These are phyloP conservation scores for Populus hybrid DNA, from an alignment of 441 rosid species.

Conservation along the genomic window DNA sequence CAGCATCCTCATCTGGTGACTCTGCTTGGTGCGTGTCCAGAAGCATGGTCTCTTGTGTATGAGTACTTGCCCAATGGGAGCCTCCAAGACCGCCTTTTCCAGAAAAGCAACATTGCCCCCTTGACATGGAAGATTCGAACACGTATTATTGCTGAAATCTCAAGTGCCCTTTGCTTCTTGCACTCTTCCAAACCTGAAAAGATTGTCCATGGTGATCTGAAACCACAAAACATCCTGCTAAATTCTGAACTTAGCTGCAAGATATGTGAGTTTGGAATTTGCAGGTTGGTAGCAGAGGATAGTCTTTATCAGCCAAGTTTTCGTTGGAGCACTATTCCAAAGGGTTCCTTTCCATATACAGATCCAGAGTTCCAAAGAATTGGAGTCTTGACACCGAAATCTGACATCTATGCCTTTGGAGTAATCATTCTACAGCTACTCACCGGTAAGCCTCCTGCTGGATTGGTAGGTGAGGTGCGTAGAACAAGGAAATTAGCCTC, in stretches of 20 bases:
- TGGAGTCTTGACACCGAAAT: constrained; percentile 57
- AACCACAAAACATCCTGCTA: constrained; percentile 60
- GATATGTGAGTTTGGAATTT: constrained; percentile 65
- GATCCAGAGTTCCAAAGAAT: constrained; percentile 63
- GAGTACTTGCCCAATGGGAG: constrained; percentile 72
- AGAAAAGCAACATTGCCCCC: constrained; percentile 41
- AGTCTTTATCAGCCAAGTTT: constrained; percentile 42
- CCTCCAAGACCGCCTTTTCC: constrained; percentile 54
- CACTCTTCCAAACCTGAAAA: constrained; percentile 68
- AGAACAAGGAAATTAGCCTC: constrained; percentile 43
- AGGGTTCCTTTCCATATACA: constrained; percentile 51
- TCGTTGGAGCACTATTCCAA: constrained; percentile 33
- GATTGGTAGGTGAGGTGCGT: constrained; percentile 48
- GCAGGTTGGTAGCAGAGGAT: constrained; percentile 50
- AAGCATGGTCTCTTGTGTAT: constrained; percentile 61
- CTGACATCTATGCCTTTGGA: constrained; percentile 59
- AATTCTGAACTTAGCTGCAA: constrained; percentile 65
- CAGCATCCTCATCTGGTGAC: constrained; percentile 73
- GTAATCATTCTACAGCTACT: constrained; percentile 62
- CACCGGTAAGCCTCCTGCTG: constrained; percentile 55
- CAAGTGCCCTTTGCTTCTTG: constrained; percentile 72
- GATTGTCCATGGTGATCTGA: constrained; percentile 69
- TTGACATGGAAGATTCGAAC: constrained; percentile 57
- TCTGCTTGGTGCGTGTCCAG: constrained; percentile 70
- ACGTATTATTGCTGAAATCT: constrained; percentile 52